Percentiles rank a stretch among this genome's conserved stretches.
Conservation (phyloP, 2,329 filamentous ascomycete genomes). For the Ascochyta fabae region DNA sequence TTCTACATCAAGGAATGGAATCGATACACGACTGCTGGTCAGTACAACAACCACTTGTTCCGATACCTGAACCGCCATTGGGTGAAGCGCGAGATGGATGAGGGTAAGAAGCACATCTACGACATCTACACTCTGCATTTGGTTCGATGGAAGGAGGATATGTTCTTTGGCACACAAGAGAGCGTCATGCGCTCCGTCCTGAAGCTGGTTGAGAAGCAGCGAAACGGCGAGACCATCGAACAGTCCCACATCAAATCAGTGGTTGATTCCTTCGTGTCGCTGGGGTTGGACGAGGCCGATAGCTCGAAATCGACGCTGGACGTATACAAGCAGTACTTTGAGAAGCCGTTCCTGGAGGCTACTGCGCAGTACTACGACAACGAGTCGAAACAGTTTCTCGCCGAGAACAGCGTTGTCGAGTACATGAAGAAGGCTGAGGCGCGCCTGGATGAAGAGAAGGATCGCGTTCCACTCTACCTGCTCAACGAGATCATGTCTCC, state of each 20-base stretch:
- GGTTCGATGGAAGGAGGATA: conserved; percentile 91
- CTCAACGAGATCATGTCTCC: conserved; percentile 86
- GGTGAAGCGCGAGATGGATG: conserved; percentile 98
- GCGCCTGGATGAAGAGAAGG: conserved; percentile 89
- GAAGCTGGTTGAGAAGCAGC: conserved; percentile 94
- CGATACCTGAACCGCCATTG: conserved; percentile 96
- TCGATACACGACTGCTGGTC: conserved; percentile 91
- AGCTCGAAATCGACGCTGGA: conserved; percentile 93
- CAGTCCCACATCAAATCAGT: conserved; percentile 96
- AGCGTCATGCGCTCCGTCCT: conserved; percentile 96
- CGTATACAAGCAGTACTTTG: conserved; percentile 91
- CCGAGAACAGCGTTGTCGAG: conserved; percentile 96
- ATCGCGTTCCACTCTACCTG: conserved; percentile 88
- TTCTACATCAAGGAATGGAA: conserved; percentile 99
- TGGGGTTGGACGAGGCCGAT: conserved; percentile 92
- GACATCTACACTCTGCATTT: conserved; percentile 97
- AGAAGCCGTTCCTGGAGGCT: conserved; percentile 86
- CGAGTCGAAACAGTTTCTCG: conserved; percentile 92
- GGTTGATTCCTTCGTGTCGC: conserved; percentile 91
- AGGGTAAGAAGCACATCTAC: conserved; percentile 97
- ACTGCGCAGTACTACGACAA: conserved; percentile 87
- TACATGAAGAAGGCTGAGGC: conserved; percentile 99
- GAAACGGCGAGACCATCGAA: conserved; percentile 97
- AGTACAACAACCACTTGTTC: conserved; percentile 98
- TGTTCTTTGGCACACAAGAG: conserved; percentile 81